A percentile compares a stretch with the other conserved stretches of the same genome.
Conservation (phyloP, 768 basidiomycete genomes). For the Collybia sp. region DNA sequence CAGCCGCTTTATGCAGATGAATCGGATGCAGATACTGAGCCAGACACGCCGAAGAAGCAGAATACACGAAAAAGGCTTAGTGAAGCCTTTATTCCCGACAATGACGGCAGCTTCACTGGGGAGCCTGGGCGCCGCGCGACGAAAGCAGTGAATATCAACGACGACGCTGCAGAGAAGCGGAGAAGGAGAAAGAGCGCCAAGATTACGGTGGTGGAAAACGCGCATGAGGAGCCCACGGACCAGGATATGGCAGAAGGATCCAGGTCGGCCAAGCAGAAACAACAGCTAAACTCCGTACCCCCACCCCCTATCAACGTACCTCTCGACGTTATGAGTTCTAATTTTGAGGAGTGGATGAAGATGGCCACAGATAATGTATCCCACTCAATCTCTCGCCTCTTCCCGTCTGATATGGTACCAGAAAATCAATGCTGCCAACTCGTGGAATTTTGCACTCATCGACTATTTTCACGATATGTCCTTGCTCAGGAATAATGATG, state of each 20-base stretch:
- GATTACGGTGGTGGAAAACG: constrained; percentile 48
- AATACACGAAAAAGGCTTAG: constrained; percentile 56
- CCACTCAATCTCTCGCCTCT: constrained; percentile 10
- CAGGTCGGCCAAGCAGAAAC: constrained; percentile 52
- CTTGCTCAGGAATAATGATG: constrained; percentile 83
- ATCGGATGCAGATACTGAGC: constrained; percentile 33
- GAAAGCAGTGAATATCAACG: constrained; percentile 62
- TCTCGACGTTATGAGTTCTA: constrained; percentile 84
- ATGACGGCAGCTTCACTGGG: constrained; percentile 35
- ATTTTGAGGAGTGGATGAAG: constrained; percentile 99
- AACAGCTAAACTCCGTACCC: constrained; percentile 57
- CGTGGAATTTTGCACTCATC: constrained; percentile 97
- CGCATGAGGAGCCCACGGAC: constrained; percentile 53
- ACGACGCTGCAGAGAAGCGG: constrained; percentile 85
- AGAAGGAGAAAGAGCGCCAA: constrained; percentile 76
- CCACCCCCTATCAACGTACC: constrained; percentile 57
- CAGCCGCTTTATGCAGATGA: constrained; percentile 31
- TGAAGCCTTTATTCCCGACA: constrained; percentile 46
- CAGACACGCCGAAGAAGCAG: constrained; percentile 35
- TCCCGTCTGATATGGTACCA: constrained; percentile 26
- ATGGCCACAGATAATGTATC: constrained; percentile 97
- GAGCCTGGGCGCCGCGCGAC: constrained; percentile 31
- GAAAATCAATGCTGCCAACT: constrained; percentile 99
- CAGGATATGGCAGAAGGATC: constrained; percentile 37
- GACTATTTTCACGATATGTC: constrained; percentile 99